Percentiles rank a stretch among this genome's conserved stretches.
phyloP scores from a whole-genome alignment of 2,329 filamentous ascomycete genomes.

The Ascochyta clinopodiicola region DNA sequence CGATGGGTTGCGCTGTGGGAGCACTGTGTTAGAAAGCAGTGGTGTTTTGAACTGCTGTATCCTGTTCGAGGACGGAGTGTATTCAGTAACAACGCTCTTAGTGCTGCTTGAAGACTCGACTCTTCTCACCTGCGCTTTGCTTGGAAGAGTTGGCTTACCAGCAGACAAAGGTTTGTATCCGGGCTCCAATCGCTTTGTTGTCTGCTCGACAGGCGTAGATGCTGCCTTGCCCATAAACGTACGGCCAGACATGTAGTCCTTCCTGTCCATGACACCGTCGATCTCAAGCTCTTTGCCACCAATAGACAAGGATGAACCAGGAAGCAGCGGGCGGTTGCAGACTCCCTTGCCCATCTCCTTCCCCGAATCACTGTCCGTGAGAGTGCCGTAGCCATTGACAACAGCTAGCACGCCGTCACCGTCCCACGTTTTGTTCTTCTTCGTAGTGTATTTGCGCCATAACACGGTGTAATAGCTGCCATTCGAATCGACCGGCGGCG shows the following conservation, averaged over 20 bases:
- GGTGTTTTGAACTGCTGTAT: constrained; percentile 68
- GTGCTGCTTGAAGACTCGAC: constrained; percentile 21
- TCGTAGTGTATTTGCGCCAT: constrained; percentile 71
- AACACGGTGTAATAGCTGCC: constrained; percentile 54
- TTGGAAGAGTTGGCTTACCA: neutral
- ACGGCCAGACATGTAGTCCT: constrained; percentile 62
- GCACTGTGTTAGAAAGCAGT: constrained; percentile 59
- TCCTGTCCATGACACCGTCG: constrained; percentile 65
- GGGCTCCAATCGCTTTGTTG: constrained; percentile 21
- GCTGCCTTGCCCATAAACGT: constrained; percentile 49
- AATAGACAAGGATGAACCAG: constrained; percentile 67
- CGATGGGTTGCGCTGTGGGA: constrained; percentile 55
- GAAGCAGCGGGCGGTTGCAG: constrained; percentile 63
- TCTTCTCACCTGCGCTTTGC: constrained; percentile 29
- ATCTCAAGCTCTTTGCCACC: constrained; percentile 73
- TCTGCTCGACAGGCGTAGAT: constrained; percentile 25
- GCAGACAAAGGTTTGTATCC: constrained; percentile 23
- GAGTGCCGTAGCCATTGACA: constrained; percentile 62
- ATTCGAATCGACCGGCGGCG: constrained; percentile 31
- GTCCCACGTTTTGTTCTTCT: constrained; percentile 81
- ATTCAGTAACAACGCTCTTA: constrained; percentile 45
- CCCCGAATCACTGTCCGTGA: constrained; percentile 67
- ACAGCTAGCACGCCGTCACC: constrained; percentile 71
- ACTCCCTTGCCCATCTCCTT: constrained; percentile 66
- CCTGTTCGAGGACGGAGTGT: constrained; percentile 47